These are phyloP conservation scores for Jasminum sambac DNA, from an alignment of 257 asterid species.

Conservation along the genomic window DNA sequence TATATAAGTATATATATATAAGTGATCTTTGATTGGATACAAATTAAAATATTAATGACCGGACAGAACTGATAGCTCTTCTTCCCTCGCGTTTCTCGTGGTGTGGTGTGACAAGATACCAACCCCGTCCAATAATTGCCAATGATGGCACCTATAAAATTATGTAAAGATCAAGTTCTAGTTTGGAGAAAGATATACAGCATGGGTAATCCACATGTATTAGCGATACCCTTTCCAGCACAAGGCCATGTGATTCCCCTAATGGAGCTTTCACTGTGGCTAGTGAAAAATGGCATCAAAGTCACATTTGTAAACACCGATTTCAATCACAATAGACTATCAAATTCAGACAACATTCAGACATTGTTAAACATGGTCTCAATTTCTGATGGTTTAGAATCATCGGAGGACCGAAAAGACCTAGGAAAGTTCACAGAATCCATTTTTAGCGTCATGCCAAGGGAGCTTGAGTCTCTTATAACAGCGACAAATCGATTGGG, in stretches of 20 bases:
- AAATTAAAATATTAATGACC: too few relatives aligned
- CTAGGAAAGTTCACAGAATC: conserved; percentile 16
- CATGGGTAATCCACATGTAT: conserved; percentile 44
- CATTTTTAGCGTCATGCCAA: conserved; percentile 38
- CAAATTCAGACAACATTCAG: conserved; percentile 6
- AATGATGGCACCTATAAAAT: not conserved
- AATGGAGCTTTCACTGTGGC: conserved; percentile 41
- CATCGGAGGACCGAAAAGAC: conserved; percentile 42
- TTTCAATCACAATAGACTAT: too few relatives aligned
- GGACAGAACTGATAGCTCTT: too few relatives aligned
- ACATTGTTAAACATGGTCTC: conserved; percentile 31
- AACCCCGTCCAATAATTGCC: too few relatives aligned
- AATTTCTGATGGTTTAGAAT: conserved; percentile 43
- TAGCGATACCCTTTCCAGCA: conserved; percentile 52
- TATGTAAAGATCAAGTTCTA: not conserved
- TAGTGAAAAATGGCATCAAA: conserved; percentile 37
- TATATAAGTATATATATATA: too few relatives aligned
- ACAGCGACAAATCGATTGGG: conserved; percentile 20
- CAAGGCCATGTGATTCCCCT: conserved; percentile 49
- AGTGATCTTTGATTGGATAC: too few relatives aligned
- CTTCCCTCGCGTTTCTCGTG: too few relatives aligned
- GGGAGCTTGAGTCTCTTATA: conserved; percentile 35
- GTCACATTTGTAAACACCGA: conserved; percentile 37
- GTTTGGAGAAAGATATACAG: conserved; percentile 4
- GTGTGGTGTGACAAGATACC: too few relatives aligned